Evolutionary conservation across 1,284 basidiomycete species (phyloP).

Genomic region (Leccinum pachyderme): DNA sequence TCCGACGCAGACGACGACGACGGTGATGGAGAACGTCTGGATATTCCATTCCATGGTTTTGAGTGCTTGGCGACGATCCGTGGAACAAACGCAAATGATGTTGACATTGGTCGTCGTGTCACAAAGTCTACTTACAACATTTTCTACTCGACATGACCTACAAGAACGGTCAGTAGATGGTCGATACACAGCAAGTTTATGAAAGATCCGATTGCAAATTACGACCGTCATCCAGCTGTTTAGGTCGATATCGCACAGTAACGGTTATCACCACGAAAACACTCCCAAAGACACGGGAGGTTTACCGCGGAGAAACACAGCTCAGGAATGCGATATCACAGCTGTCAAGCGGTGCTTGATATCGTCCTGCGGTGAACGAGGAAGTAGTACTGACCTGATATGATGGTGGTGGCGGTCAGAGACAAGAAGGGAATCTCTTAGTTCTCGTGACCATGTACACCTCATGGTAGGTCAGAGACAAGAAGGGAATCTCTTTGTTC

Average conservation of each 20-base stretch:
- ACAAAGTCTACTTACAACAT: background rate
- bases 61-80: constrained; percentile 31
- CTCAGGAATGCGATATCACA: background rate
- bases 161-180: background rate
- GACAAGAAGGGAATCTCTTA: background rate
- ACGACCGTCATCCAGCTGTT: constrained; percentile 28
- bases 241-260: background rate
- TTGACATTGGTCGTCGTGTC: constrained; percentile 10
- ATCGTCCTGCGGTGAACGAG: constrained; percentile 20
- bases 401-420: background rate
- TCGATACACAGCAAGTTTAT: background rate
- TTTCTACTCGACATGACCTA: background rate
- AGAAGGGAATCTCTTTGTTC: too few species aligned
- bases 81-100: constrained; percentile 38
- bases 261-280: constrained; percentile 23
- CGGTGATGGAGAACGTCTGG: background rate
- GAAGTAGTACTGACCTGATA: constrained; percentile 11
- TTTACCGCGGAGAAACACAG: background rate
- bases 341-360: constrained; percentile 25
- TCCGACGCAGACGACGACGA: background rate
- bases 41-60: constrained; percentile 23
- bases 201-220: constrained; percentile 32
- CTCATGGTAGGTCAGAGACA: too few species aligned
- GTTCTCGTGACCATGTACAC: constrained; percentile 3
- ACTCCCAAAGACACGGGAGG: background rate